phyloP scores from a whole-genome alignment of 2,329 filamentous ascomycete species.

The Penicillium sp. region DNA sequence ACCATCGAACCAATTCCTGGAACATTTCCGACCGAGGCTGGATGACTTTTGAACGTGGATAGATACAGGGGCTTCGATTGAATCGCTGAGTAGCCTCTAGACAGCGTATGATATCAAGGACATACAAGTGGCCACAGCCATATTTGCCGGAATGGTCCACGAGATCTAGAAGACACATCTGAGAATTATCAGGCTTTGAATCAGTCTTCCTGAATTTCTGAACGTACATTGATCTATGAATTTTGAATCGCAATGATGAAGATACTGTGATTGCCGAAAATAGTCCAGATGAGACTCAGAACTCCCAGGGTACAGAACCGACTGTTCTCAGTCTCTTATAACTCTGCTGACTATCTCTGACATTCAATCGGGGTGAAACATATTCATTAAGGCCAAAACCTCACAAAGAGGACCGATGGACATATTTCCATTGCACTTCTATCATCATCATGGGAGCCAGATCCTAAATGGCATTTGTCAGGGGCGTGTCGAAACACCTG shows the following conservation, averaged over 20 bases:
- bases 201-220: background rate
- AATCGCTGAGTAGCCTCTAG: background rate
- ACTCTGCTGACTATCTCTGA: background rate
- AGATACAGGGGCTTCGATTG: background rate
- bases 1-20: constrained; percentile 3
- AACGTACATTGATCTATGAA: background rate
- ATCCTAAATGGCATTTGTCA: background rate
- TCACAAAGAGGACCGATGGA: background rate
- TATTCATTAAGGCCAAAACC: background rate
- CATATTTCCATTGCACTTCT: background rate
- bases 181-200: background rate
- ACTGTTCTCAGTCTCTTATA: background rate
- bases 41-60: background rate
- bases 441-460: background rate
- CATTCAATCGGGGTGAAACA: no score
- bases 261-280: background rate
- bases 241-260: background rate
- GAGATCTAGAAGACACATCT: constrained; percentile 9
- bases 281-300: background rate
- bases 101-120: constrained; percentile 2
- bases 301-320: background rate
- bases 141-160: constrained; percentile 3
- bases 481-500: background rate
- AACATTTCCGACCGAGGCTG: background rate
- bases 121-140: constrained; percentile 11